Base-by-base conservation (phyloP, 371 early-diverging fungal genomes). In the Mucor irregularis region DNA sequence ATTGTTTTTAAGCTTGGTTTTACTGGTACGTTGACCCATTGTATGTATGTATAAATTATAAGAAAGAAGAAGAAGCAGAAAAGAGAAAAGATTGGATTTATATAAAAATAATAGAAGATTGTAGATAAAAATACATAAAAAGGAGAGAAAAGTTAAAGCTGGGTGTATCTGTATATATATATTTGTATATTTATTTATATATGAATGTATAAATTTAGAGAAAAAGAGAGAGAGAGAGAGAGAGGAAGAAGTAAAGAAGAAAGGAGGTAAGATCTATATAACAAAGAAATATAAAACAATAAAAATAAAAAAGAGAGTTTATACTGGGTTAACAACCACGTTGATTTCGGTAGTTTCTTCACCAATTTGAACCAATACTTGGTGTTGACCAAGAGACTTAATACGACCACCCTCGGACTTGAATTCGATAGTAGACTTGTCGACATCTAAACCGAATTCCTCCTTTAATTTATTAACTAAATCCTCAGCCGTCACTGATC, bases 401-500 rank as follows among this genome's bases (percentile, higher is more conserved):
- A 79, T 74, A 55, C 73, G 73, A 35, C 73, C 73, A 42, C 68
- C 69, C 33, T 70, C 71, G 17, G 68, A 58, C 35, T 73, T 64
- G 56, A 74, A 62, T 30, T 68, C 71, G 42, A 76, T 68, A n/a
- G 56, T 53, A 21, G 61, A 44, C 45, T 72, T 76, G 22, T 73
- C 74, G 10, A 79, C 50, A 44, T 34, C 58, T 26, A 78, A 39
- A 5, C 61, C 70, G 39, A 62, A 61, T 17, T 74, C 66, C 28
- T 72, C 73, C 48, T 68, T 71, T 28, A 79, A 54, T 49, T 73
- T 70, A 25, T 44, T 48, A 11, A 64, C 61, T 31, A 79, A 49
- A 53, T 79, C 80, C 25, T 79, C 80, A 17, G 61, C 69, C 17
- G 76, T 76, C n/a, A 79, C 80, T 33, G 80, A 79, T 47, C 80